Conservation (phyloP, 495 filamentous ascomycete genomes). For the Thermochaetoides thermophila region DNA sequence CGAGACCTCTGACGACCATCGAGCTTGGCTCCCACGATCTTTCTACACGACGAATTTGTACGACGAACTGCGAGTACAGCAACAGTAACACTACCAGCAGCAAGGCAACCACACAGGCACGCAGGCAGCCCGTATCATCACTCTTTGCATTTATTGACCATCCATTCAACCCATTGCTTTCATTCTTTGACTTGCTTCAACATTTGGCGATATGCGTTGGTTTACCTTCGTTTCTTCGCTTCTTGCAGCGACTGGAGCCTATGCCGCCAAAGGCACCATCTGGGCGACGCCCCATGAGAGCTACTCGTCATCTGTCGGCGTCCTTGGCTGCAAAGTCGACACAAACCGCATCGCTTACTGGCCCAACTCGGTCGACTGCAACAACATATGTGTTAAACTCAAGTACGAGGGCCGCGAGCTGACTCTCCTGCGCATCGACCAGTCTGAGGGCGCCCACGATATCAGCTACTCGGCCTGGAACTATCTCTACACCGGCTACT, state of each 20-base stretch:
- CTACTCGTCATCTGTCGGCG: conserved; percentile 34
- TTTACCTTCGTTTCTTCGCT: conserved; percentile 3
- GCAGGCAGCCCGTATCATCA: too few species aligned
- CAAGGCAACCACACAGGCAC: too few species aligned
- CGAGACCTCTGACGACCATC: too few species aligned
- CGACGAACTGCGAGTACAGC: too few species aligned
- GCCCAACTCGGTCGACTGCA: conserved; percentile 32
- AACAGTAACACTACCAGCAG: too few species aligned
- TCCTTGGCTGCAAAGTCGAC: conserved; percentile 35
- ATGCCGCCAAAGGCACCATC: conserved; percentile 22
- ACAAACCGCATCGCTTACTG: conserved; percentile 36
- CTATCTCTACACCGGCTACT: conserved; percentile 29
- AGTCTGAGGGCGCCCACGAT: conserved; percentile 32
- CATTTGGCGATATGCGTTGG: too few species aligned
- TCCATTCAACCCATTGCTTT: too few species aligned
- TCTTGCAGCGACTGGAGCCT: conserved; percentile 12
- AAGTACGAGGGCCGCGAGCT: conserved; percentile 27
- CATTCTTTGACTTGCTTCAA: too few species aligned
- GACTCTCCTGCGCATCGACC: conserved; percentile 31
- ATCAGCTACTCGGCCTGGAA: conserved; percentile 39
- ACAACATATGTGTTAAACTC: conserved; percentile 31
- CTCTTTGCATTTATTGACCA: too few species aligned
- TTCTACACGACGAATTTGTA: too few species aligned
- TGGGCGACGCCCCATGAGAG: conserved; percentile 37
- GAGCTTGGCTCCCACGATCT: too few species aligned